These are phyloP conservation scores for Aspergillus sp. DNA, from an alignment of 2,329 filamentous ascomycete genomes.

Conservation along the genomic window DNA sequence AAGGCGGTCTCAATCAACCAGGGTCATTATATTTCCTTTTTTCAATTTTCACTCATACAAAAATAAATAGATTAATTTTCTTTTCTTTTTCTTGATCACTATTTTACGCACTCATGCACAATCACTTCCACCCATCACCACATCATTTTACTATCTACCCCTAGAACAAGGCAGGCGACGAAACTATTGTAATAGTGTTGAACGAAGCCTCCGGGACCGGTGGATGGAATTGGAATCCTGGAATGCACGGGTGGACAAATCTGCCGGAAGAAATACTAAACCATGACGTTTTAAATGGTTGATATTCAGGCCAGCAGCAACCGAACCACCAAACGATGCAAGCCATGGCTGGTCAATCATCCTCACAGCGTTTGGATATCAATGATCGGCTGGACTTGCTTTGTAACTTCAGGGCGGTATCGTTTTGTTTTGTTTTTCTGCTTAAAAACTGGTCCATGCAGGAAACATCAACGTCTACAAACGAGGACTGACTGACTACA, in stretches of 20 bases:
- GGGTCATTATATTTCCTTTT: not conserved
- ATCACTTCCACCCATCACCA: not conserved
- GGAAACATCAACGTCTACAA: not conserved
- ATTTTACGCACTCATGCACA: not conserved
- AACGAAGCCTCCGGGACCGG: not conserved
- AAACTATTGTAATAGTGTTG: no score
- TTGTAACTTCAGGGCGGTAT: not conserved
- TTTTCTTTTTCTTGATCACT: not conserved
- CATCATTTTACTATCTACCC: not conserved
- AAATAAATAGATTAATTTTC: no score
- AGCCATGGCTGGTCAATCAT: not conserved
- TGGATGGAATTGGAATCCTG: not conserved
- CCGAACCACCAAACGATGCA: not conserved
- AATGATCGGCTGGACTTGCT: not conserved
- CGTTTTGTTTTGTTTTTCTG: not conserved
- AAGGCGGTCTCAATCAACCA: not conserved
- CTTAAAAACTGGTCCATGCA: not conserved
- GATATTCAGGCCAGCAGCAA: not conserved
- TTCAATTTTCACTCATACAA: not conserved
- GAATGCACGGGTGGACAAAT: not conserved
- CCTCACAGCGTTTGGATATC: not conserved
- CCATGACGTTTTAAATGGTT: not conserved
- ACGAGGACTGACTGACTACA: no score
- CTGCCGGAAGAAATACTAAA: not conserved
- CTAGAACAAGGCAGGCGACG: not conserved